Conservation (phyloP, 1,284 basidiomycete genomes). For the Cutaneotrichosporon mucoides region DNA sequence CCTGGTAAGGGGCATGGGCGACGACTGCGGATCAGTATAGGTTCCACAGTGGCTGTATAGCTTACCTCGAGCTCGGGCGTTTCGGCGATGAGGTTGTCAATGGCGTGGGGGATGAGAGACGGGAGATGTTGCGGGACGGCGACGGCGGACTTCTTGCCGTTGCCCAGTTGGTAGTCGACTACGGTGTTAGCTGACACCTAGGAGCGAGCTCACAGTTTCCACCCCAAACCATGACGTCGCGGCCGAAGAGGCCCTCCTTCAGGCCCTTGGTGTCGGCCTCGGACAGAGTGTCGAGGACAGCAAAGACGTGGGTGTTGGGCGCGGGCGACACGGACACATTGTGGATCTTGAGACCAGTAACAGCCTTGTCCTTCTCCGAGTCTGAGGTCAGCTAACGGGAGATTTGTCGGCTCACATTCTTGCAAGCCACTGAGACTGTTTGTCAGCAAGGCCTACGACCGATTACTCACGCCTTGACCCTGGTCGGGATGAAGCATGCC, state of each 20-base stretch:
- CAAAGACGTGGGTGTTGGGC: constrained; percentile 71
- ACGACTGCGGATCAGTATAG: constrained; percentile 17
- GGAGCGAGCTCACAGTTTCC: constrained; percentile 38
- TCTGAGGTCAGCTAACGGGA: constrained; percentile 52
- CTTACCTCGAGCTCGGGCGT: constrained; percentile 57
- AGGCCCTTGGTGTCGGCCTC: constrained; percentile 50
- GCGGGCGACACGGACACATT: constrained; percentile 62
- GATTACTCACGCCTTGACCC: constrained; percentile 60
- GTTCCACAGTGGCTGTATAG: constrained; percentile 34
- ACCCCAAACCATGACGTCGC: constrained; percentile 56
- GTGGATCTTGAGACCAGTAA: constrained; percentile 67
- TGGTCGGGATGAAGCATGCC: constrained; percentile 65
- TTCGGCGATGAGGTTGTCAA: constrained; percentile 46
- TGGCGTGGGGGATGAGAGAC: constrained; percentile 52
- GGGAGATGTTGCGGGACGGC: constrained; percentile 62
- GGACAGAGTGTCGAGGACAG: constrained; percentile 64
- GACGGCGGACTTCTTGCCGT: constrained; percentile 70
- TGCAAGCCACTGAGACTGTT: constrained; percentile 66
- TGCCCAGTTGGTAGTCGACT: constrained; percentile 75
- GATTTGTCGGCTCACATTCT: constrained; percentile 62
- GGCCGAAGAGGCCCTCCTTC: constrained; percentile 48
- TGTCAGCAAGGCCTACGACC: not conserved
- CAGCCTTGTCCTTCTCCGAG: constrained; percentile 59
- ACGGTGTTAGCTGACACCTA: not conserved
- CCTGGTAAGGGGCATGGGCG: constrained; percentile 50